Evolutionary conservation across 2,329 filamentous ascomycete species (phyloP).

Genomic region (Fusarium praegraminearum): DNA sequence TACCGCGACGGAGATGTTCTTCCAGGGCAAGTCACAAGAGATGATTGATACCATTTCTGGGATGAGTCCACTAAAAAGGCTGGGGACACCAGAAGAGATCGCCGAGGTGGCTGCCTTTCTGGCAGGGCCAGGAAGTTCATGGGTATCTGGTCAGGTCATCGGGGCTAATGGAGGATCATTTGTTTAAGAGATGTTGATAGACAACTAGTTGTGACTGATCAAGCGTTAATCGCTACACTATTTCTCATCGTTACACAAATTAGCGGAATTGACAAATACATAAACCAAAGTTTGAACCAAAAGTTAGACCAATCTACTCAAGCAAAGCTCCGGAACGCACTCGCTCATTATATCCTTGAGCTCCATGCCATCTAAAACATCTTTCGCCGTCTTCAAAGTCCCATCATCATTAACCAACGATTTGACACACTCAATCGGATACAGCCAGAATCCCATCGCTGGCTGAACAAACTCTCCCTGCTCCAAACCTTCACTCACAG

Average conservation of each 20-base stretch:
- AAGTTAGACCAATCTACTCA: neutral
- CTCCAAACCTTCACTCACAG: neutral
- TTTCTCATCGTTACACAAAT: neutral
- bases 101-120: conserved; percentile 8
- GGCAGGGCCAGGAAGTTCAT: conserved; percentile 10
- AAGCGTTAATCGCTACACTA: neutral
- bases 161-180: conserved; percentile 21
- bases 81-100: conserved; percentile 9
- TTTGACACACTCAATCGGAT: neutral
- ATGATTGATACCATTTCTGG: conserved; percentile 7
- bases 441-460: neutral
- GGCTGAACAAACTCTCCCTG: neutral
- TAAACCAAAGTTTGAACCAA: neutral
- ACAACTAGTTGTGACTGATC: accelerated
- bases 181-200: neutral
- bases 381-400: neutral
- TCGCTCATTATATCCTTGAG: neutral
- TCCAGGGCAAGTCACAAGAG: conserved; percentile 12
- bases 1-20: conserved; percentile 19
- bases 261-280: neutral
- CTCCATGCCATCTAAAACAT: neutral
- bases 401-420: accelerated
- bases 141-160: conserved; percentile 17
- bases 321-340: neutral
- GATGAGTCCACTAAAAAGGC: neutral